These are phyloP conservation scores for Thelonectria blattea DNA, from an alignment of 2,329 filamentous ascomycete species.

Conservation along the genomic window DNA sequence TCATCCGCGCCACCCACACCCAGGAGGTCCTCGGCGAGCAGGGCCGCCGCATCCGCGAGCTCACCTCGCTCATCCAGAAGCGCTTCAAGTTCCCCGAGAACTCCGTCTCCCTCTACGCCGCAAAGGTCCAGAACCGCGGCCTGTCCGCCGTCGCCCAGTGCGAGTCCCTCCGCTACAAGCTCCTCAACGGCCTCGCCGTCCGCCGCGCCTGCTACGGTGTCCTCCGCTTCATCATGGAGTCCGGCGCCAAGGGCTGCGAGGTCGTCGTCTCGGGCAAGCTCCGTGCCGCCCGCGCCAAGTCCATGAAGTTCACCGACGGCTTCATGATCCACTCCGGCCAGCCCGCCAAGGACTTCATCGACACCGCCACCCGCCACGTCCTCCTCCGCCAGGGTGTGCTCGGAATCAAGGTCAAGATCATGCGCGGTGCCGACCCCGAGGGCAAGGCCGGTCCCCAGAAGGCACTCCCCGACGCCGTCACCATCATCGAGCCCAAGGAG, in stretches of 20 bases:
- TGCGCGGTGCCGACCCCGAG: slow-evolving; percentile 99
- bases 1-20: slow-evolving; percentile 99
- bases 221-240: slow-evolving; percentile 99
- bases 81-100: slow-evolving; percentile 99
- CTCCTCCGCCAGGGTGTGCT: slow-evolving; percentile 99
- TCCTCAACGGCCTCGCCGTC: slow-evolving; percentile 98
- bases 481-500: slow-evolving; percentile 99
- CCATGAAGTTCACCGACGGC: slow-evolving; percentile 99
- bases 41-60: slow-evolving; percentile 99
- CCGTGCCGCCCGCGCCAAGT: slow-evolving; percentile 98
- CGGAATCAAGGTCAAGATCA: slow-evolving; percentile 99
- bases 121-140: slow-evolving; percentile 99
- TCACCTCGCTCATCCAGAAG: slow-evolving; percentile 99
- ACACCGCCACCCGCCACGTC: slow-evolving; percentile 97
- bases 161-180: slow-evolving; percentile 99
- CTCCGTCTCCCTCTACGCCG: slow-evolving; percentile 99
- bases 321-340: slow-evolving; percentile 99
- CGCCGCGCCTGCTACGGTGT: slow-evolving; percentile 99
- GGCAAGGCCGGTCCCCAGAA: slow-evolving; percentile 98
- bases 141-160: slow-evolving; percentile 99
- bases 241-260: slow-evolving; percentile 99
- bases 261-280: slow-evolving; percentile 99
- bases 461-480: slow-evolving; percentile 96
- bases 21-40: slow-evolving; percentile 99
- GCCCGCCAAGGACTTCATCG: slow-evolving; percentile 99